Evolutionary conservation across 495 filamentous ascomycete genomes (phyloP), one percentile per base, ranked within the genome.

Genomic region (Neurospora sp.): DNA sequence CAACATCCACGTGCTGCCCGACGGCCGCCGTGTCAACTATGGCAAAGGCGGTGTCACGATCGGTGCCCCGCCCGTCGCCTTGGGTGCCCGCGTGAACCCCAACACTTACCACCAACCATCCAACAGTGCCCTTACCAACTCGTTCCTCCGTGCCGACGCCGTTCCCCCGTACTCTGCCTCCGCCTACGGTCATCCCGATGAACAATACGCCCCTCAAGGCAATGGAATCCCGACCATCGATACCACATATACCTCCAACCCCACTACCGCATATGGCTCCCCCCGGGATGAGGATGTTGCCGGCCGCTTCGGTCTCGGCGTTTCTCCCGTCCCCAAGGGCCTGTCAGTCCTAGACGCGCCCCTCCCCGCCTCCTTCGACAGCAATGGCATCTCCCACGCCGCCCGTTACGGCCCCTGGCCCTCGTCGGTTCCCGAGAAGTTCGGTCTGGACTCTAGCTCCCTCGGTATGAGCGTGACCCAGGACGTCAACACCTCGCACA

Each of bases 321-420:
- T 93, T 72, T 95, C 95, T n/a, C 93, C 94, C 31, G 86, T 80
- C 81, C 79, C 79, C 10, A 89, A 88, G 76, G 89, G 89, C 9
- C 86, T 94, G 53, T 96, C 89, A 61, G 93, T 94, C n/a, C 87
- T 98, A 22, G 96, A 99, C 84, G 96, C 94, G 8, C 93, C 93
- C 3, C 89, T 99, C 35, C 96, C 96, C 9, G 94, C 93, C 12
- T 98, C 96, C 1, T 98, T 99, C 78, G 96, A 98, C 79, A 97
- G 93, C 77, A 94, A 98, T 75, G 96, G 96, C 59, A 93, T 97
- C 22, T 97, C 94, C 7, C 91, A 93, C 77, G 92, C 92, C 70
- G 95, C 96, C 35, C 88, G 94, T 69, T 92, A 94, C 53, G 96
- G 93, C 1, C 93, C 96, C 0, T 93, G 96, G 75, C 95, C 95